Conservation (phyloP, 257 asterid species). For the Agastache rugosa region DNA sequence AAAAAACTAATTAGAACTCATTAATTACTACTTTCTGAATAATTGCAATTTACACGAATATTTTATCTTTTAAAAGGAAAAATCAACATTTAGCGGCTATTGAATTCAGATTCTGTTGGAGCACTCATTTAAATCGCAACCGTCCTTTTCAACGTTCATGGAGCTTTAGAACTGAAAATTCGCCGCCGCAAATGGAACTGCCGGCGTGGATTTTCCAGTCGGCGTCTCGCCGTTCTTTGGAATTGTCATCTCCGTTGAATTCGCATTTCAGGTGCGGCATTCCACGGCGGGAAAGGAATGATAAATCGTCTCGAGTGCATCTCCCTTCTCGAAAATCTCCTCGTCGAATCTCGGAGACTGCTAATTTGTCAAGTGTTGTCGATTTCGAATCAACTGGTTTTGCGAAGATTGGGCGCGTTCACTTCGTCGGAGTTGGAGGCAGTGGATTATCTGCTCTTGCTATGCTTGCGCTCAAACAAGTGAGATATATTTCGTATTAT, state of each 20-base stretch:
- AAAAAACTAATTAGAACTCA: too few relatives aligned
- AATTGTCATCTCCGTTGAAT: neutral
- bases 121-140: too few relatives aligned
- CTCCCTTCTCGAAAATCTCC: neutral
- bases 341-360: neutral
- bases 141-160: neutral
- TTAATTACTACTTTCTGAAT: too few relatives aligned
- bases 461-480: slow-evolving; percentile 47
- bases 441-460: slow-evolving; percentile 53
- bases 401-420: slow-evolving; percentile 39
- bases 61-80: too few relatives aligned
- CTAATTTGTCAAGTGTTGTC: slow-evolving; percentile 1
- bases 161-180: neutral
- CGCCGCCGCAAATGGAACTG: slow-evolving; percentile 27
- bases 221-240: slow-evolving; percentile 13
- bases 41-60: too few relatives aligned
- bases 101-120: too few relatives aligned
- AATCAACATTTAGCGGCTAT: too few relatives aligned
- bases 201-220: slow-evolving; percentile 32
- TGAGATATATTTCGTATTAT: neutral
- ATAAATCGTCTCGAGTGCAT: neutral
- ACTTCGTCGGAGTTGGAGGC: slow-evolving; percentile 54
- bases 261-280: neutral
- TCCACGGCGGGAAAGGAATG: neutral
- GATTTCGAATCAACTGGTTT: neutral